phyloP scores from a whole-genome alignment of 306 rosid species.

The Cotoneaster glaucophyllus region DNA sequence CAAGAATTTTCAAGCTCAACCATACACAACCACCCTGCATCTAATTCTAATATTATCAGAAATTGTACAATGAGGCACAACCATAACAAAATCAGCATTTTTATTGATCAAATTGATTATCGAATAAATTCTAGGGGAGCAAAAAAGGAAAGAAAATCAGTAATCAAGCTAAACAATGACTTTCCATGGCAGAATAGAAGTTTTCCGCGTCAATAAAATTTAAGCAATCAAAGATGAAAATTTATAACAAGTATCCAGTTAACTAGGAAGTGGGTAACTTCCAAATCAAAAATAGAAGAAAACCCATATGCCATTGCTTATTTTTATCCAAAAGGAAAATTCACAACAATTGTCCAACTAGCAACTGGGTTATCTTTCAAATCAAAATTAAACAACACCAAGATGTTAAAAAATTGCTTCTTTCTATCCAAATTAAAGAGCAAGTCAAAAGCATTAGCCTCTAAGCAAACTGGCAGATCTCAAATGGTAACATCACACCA shows the following conservation, averaged over 20 bases:
- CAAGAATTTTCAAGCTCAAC: too few relatives aligned
- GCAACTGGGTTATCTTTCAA: not conserved
- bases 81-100: not conserved
- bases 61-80: not conserved
- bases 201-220: conserved; percentile 10
- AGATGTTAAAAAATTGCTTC: not conserved
- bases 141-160: not conserved
- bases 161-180: not conserved
- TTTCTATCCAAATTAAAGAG: conserved; percentile 13
- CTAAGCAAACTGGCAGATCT: conserved; percentile 52
- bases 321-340: not conserved
- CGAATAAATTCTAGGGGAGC: not conserved
- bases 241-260: conserved; percentile 7
- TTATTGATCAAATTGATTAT: not conserved
- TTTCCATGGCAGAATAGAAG: not conserved
- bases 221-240: conserved; percentile 2
- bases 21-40: not conserved
- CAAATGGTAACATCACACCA: conserved; percentile 17
- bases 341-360: not conserved
- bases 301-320: not conserved
- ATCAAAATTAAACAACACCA: conserved; percentile 2
- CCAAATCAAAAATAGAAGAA: conserved; percentile 6
- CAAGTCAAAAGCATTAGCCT: conserved; percentile 30
- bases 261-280: not conserved
- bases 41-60: not conserved